A percentile compares a stretch with the other conserved stretches of the same genome.
Conservation (phyloP, 2,329 filamentous ascomycete species). For the Magnaporthiopsis poae region DNA sequence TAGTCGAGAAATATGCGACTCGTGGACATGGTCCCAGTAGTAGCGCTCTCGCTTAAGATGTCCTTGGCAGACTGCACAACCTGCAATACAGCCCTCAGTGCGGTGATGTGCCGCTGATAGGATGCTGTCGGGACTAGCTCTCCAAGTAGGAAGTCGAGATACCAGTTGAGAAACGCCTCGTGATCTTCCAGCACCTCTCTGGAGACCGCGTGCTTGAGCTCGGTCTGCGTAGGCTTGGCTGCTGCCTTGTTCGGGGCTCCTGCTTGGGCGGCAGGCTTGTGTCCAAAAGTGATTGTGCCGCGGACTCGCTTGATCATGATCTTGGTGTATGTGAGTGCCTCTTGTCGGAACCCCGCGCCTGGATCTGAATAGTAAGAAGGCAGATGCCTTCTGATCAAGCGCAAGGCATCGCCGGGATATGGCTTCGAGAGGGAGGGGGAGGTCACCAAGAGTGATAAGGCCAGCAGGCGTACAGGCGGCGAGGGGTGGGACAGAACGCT, state of each 20-base stretch:
- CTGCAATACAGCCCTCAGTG: constrained; percentile 59
- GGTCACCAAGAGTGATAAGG: constrained; percentile 68
- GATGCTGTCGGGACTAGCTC: constrained; percentile 75
- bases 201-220: constrained; percentile 6
- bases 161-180: constrained; percentile 62
- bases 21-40: neutral
- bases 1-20: constrained; percentile 27
- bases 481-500: constrained; percentile 39
- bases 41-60: constrained; percentile 14
- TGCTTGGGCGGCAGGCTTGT: neutral
- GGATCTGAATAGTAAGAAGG: constrained; percentile 69
- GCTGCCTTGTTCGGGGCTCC: neutral
- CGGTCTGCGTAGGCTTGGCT: neutral
- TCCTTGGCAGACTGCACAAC: constrained; percentile 64
- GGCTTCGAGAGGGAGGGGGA: constrained; percentile 67
- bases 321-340: constrained; percentile 64
- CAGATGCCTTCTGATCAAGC: constrained; percentile 55
- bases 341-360: constrained; percentile 76
- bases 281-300: constrained; percentile 32
- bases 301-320: constrained; percentile 68
- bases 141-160: constrained; percentile 57
- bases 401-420: constrained; percentile 53
- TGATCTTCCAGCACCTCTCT: constrained; percentile 37
- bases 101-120: constrained; percentile 80
- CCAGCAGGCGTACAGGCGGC: constrained; percentile 63